Percentiles rank a stretch among this genome's conserved stretches.
phyloP scores from a whole-genome alignment of 306 rosid species.

The Prunus campanulata region DNA sequence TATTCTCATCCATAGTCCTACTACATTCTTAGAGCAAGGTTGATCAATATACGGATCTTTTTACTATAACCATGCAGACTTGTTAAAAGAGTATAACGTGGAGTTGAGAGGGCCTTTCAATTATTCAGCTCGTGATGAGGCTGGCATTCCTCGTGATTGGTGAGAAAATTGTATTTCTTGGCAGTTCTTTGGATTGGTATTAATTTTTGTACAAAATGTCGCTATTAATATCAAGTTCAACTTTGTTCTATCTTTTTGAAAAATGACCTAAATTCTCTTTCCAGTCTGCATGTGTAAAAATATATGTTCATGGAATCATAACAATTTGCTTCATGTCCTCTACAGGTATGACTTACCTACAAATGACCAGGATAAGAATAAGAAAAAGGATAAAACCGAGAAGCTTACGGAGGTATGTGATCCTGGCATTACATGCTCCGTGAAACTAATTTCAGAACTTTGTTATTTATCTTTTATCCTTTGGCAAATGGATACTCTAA shows the following conservation, averaged over 20 bases:
- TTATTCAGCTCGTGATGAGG: conserved; percentile 78
- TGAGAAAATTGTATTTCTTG: conserved; percentile 26
- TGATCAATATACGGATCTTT: conserved; percentile 12
- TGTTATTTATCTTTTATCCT: neutral
- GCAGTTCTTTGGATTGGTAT: conserved; percentile 7
- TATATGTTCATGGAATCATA: neutral
- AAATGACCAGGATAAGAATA: conserved; percentile 33
- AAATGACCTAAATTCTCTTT: neutral
- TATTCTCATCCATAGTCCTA: conserved; percentile 6
- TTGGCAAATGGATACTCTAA: conserved; percentile 4
- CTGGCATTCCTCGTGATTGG: conserved; percentile 98
- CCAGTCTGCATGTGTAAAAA: neutral
- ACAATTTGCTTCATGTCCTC: conserved; percentile 5
- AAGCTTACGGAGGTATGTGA: conserved; percentile 59
- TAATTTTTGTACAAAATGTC: neutral
- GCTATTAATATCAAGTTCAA: neutral
- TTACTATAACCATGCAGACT: conserved; percentile 46
- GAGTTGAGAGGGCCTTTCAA: conserved; percentile 90
- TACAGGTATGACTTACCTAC: conserved; percentile 64
- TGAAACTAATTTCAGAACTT: conserved; percentile 1
- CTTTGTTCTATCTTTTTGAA: neutral
- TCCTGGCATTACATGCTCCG: neutral
- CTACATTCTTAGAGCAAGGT: conserved; percentile 18
- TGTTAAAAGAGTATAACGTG: conserved; percentile 74
- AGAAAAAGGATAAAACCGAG: conserved; percentile 31